These are phyloP conservation scores for Aureobasidium mangrovei DNA, from an alignment of 2,329 filamentous ascomycete genomes.

Conservation along the genomic window DNA sequence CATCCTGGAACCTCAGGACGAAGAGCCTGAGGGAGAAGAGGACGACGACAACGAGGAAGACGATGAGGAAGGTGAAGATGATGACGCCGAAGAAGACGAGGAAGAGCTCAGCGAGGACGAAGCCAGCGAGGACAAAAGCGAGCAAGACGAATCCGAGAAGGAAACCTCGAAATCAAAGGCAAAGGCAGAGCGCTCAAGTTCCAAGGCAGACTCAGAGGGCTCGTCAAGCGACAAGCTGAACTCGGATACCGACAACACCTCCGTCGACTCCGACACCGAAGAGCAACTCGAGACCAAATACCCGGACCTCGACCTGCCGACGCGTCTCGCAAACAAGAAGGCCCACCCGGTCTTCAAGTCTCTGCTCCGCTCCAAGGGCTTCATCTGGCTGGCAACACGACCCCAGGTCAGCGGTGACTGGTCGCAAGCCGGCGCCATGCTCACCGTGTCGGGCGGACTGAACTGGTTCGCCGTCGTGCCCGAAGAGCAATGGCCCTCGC, in stretches of 20 bases:
- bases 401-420: slow-evolving; percentile 50
- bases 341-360: slow-evolving; percentile 43
- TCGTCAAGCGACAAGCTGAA: background rate
- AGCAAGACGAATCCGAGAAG: slow-evolving; percentile 16
- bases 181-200: slow-evolving; percentile 23
- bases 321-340: slow-evolving; percentile 49
- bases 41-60: slow-evolving; percentile 23
- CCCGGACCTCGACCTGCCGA: slow-evolving; percentile 20
- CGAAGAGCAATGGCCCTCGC: slow-evolving; percentile 41
- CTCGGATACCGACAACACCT: slow-evolving; percentile 9
- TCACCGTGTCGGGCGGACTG: slow-evolving; percentile 52
- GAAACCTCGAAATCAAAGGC: slow-evolving; percentile 24
- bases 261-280: background rate
- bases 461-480: slow-evolving; percentile 50
- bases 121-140: slow-evolving; percentile 3
- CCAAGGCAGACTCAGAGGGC: background rate
- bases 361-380: slow-evolving; percentile 56
- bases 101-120: slow-evolving; percentile 8
- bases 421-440: slow-evolving; percentile 57
- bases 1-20: slow-evolving; percentile 31
- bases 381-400: slow-evolving; percentile 51
- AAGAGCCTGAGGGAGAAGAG: slow-evolving; percentile 28
- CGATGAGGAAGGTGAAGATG: slow-evolving; percentile 20
- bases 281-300: slow-evolving; percentile 6
- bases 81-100: slow-evolving; percentile 19